Base-by-base conservation (phyloP, 345 rosid species). In the Acer saccharum region DNA sequence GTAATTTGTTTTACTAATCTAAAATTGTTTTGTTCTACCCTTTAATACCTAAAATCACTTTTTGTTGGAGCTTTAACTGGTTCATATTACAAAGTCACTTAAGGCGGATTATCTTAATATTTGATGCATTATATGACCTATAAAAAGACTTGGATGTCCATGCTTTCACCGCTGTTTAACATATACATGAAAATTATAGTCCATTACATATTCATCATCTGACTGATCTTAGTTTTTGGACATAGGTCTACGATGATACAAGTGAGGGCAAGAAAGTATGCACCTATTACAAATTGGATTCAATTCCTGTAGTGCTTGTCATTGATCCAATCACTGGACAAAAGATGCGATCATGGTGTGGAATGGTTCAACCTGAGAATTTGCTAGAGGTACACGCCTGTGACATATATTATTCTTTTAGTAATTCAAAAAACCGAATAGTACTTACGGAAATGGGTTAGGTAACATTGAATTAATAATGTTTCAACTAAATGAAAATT, bases 241-340 rank as follows among this genome's bases (percentile, higher is more conserved):
- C 61, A 35, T 77, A 94, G 99, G 94, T 90, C 23, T 89, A 90
- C 83, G 98, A 96, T 73, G 98, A 96, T 84, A 88, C 95, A 63
- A 89, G 94, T 18, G 99, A 91, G 73, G 99, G 99, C 68, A 88
- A 80, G 87, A 97, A 94, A 86, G 98, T 97, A 25, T 88, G 98
- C 84, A 97, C 98, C 57, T 91, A 89, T 80, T 94, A 94, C 87
- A 90, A 82, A 78, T 83, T 97, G 79, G 96, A 90, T 81, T 88
- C 92, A 6, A 82, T 93, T 80, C 99, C 99, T 12, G 98, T 90
- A 63, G 90, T 97, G 64, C 98, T 97, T 8, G 93, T 97, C 68
- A 85, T 97, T 50, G 99, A 97, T 76, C 99, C 99, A 68, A 90
- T 95, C 79, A 93, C 99, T 4, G 99, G 98, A 70, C 97, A 97